Evolutionary conservation across 768 basidiomycete genomes (phyloP).

Genomic region (Russula brevipes): DNA sequence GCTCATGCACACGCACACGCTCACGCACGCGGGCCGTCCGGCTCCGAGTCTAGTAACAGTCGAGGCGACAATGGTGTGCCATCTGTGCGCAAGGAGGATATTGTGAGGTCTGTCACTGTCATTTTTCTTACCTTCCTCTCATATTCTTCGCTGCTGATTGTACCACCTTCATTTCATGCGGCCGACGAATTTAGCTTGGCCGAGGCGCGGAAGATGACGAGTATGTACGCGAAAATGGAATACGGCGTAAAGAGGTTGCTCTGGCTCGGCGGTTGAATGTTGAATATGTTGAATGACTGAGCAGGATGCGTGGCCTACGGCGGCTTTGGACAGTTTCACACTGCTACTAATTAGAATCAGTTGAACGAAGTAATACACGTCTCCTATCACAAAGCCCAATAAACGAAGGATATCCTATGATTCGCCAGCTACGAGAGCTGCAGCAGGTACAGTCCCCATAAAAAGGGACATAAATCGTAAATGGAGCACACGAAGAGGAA

Average conservation of each 20-base stretch:
- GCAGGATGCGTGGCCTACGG: background rate
- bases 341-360: background rate
- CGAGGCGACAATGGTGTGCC: constrained; percentile 27
- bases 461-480: constrained; percentile 2
- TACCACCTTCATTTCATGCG: background rate
- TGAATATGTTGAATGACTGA: background rate
- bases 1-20: constrained; percentile 37
- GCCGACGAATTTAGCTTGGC: constrained; percentile 46
- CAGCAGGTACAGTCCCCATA: background rate
- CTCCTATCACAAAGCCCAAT: background rate
- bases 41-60: constrained; percentile 25
- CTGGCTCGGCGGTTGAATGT: constrained; percentile 70
- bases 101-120: constrained; percentile 60
- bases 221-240: constrained; percentile 87
- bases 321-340: no score
- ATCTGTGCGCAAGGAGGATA: constrained; percentile 62
- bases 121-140: constrained; percentile 2
- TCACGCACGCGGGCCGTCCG: background rate
- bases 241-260: constrained; percentile 86
- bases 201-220: constrained; percentile 82
- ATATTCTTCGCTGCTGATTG: background rate
- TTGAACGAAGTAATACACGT: constrained; percentile 7
- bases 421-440: background rate
- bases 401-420: background rate
- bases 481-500: constrained; percentile 6